Evolutionary conservation across 805 yeast genomes (phyloP).

Genomic region (Teunomyces kruisii): DNA sequence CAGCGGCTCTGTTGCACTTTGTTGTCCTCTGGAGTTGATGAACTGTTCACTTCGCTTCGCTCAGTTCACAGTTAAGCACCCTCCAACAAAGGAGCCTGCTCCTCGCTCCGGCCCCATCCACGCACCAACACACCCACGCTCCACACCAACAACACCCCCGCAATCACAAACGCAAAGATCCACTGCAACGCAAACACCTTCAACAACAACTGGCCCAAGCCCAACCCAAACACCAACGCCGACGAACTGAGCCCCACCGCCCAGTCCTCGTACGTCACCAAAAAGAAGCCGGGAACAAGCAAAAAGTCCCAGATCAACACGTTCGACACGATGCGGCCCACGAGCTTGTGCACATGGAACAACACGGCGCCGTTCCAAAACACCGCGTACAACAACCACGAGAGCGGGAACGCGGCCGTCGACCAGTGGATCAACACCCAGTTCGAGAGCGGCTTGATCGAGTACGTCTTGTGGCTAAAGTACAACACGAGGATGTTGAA

Average conservation of each 20-base stretch:
- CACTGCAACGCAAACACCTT: constrained; percentile 78
- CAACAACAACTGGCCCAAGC: constrained; percentile 66
- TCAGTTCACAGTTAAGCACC: no score
- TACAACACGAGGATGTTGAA: constrained; percentile 57
- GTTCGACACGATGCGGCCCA: constrained; percentile 69
- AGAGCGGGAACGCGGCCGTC: constrained; percentile 64
- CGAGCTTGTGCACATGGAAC: constrained; percentile 58
- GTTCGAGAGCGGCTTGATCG: constrained; percentile 48
- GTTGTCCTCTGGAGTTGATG: no score
- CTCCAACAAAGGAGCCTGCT: constrained; percentile 40
- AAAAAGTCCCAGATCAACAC: constrained; percentile 77
- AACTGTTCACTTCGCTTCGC: no score
- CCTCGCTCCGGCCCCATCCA: constrained; percentile 10
- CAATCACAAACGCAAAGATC: constrained; percentile 74
- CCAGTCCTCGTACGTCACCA: constrained; percentile 68
- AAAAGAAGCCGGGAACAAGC: constrained; percentile 57
- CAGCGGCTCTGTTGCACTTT: no score
- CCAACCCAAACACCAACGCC: constrained; percentile 62
- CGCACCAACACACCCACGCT: constrained; percentile 46
- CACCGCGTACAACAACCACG: constrained; percentile 71
- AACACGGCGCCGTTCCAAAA: constrained; percentile 87
- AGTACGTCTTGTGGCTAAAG: constrained; percentile 58
- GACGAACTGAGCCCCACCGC: constrained; percentile 61
- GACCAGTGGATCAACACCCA: constrained; percentile 66
- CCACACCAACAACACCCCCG: constrained; percentile 54